A percentile compares a stretch with the other conserved stretches of the same genome.
These are phyloP conservation scores for Auricularia sp. DNA, from an alignment of 768 basidiomycete genomes.

Conservation along the genomic window DNA sequence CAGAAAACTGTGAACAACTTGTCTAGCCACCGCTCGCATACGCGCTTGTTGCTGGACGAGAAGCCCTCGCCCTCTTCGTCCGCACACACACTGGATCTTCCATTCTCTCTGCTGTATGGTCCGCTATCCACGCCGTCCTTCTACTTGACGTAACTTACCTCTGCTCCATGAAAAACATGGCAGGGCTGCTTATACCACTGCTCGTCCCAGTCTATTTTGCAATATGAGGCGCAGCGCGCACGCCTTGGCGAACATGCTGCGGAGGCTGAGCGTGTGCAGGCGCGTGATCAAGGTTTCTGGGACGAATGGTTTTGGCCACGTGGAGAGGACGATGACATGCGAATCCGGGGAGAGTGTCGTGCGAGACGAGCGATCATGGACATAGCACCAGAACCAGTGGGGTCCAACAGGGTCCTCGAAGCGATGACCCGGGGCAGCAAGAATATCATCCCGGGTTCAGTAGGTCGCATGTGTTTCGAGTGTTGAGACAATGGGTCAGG, in stretches of 20 bases:
- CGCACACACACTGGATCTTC: conserved; percentile 14
- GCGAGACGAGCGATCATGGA: too few relatives aligned
- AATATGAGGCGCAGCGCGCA: conserved; percentile 84
- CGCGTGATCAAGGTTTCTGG: conserved; percentile 43
- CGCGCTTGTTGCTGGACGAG: conserved; percentile 90
- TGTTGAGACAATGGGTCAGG: too few relatives aligned
- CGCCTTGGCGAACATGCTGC: conserved; percentile 93
- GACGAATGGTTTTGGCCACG: too few relatives aligned
- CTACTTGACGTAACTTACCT: conserved; percentile 48
- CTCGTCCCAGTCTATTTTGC: conserved; percentile 96
- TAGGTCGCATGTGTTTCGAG: too few relatives aligned
- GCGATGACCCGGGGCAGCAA: too few relatives aligned
- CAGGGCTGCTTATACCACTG: conserved; percentile 83
- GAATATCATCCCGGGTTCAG: too few relatives aligned
- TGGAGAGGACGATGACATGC: too few relatives aligned
- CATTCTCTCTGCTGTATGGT: conserved; percentile 13
- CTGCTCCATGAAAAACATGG: conserved; percentile 99
- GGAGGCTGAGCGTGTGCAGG: conserved; percentile 87
- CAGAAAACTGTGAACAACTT: conserved; percentile 98
- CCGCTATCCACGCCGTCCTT: conserved; percentile 6
- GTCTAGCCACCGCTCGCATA: conserved; percentile 97
- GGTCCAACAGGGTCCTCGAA: too few relatives aligned
- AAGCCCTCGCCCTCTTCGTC: conserved; percentile 46
- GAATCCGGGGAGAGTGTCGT: too few relatives aligned
- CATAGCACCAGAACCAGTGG: too few relatives aligned